Percentiles rank a stretch among this genome's conserved stretches.
These are phyloP conservation scores for Camillea tinctor DNA, from an alignment of 2,329 filamentous ascomycete species.

Conservation along the genomic window DNA sequence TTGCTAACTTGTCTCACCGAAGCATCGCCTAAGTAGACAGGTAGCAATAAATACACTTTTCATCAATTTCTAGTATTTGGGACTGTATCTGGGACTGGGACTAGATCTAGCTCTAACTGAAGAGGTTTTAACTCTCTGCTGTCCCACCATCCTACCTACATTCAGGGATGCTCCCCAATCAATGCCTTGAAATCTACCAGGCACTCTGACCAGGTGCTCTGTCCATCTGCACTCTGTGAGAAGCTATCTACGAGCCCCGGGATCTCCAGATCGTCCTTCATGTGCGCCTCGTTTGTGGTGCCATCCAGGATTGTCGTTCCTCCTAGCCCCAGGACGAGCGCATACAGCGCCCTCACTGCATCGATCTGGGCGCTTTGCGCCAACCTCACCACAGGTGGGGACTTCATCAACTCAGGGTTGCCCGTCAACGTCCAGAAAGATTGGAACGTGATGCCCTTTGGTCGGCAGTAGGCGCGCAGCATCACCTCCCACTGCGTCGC, in stretches of 20 bases:
- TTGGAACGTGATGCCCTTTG: conserved; percentile 46
- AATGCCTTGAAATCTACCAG: conserved; percentile 46
- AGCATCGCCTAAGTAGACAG: too few species aligned
- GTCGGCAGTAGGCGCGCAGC: conserved; percentile 53
- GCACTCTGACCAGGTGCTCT: conserved; percentile 45
- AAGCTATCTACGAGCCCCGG: conserved; percentile 37
- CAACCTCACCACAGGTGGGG: conserved; percentile 50
- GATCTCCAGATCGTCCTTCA: conserved; percentile 49
- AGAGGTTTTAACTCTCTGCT: not conserved
- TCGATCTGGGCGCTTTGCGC: conserved; percentile 40
- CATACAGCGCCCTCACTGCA: conserved; percentile 44
- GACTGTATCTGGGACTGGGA: too few species aligned
- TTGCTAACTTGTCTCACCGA: not conserved
- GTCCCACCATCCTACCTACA: too few species aligned
- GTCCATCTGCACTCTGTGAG: conserved; percentile 34
- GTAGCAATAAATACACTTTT: too few species aligned
- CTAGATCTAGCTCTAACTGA: too few species aligned
- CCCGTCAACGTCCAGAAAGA: conserved; percentile 55
- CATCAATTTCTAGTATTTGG: too few species aligned
- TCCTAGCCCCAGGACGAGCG: conserved; percentile 47
- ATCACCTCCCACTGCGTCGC: conserved; percentile 57
- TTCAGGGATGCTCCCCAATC: conserved; percentile 21
- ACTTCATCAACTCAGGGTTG: conserved; percentile 41
- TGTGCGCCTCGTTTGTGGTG: conserved; percentile 45
- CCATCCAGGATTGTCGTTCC: conserved; percentile 45